Conservation (phyloP, 73 alveolate genomes). For the Paramecium biaurelia region DNA sequence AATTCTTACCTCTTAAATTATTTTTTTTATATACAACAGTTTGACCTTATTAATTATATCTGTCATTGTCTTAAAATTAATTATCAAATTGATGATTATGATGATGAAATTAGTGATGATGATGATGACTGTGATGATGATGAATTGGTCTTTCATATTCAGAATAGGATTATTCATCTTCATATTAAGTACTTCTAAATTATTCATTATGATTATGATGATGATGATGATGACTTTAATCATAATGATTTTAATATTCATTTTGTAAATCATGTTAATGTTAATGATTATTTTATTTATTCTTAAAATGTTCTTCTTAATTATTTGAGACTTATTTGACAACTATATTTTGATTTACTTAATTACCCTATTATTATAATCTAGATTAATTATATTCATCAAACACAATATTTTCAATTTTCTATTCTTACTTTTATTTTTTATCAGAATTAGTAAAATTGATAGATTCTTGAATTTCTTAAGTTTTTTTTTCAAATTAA, state of each 20-base stretch:
- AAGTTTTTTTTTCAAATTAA: not conserved
- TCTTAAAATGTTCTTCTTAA: not conserved
- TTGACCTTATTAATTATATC: not conserved
- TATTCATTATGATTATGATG: not conserved
- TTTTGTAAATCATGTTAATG: not conserved
- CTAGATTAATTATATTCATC: not conserved
- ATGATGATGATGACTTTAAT: slow-evolving; percentile 13
- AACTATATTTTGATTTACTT: not conserved
- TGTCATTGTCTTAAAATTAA: not conserved
- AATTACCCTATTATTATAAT: not conserved
- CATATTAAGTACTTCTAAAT: not conserved
- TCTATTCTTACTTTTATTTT: not conserved
- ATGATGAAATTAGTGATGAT: not conserved
- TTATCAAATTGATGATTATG: not conserved
- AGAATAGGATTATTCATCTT: not conserved
- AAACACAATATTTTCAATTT: not conserved
- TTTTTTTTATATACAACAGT: not conserved
- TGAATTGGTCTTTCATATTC: not conserved
- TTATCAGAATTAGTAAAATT: not conserved
- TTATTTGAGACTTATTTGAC: not conserved
- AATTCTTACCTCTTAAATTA: not conserved
- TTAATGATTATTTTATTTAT: not conserved
- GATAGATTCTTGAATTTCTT: not conserved
- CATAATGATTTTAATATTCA: not conserved
- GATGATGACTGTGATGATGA: slow-evolving; percentile 25